These are phyloP conservation scores for Amborella trichopoda DNA, from an alignment of 164 flowering plant species.

Conservation along the genomic window DNA sequence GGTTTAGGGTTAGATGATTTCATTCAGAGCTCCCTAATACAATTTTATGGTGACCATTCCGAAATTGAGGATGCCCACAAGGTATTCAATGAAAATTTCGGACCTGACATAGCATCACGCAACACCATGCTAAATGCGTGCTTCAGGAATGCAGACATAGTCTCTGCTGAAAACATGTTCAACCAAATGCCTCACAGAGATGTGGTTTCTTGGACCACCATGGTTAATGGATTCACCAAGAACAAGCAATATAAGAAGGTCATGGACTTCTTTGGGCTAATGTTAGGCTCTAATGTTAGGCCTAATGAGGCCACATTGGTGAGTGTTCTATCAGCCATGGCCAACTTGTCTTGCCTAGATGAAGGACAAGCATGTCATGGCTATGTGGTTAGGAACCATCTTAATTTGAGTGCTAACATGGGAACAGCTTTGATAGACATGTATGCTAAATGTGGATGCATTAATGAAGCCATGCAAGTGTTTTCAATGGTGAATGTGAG, in stretches of 20 bases:
- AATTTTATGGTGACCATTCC: neutral
- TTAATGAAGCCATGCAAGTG: neutral
- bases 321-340: conserved; percentile 5
- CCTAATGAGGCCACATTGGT: conserved; percentile 7
- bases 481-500: conserved; percentile 1
- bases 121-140: conserved; percentile 7
- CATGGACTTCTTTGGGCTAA: conserved; percentile 1
- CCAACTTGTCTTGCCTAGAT: conserved; percentile 5
- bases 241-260: conserved; percentile 3
- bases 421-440: conserved; percentile 33
- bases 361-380: conserved; percentile 3
- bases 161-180: neutral
- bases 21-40: conserved; percentile 29
- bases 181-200: conserved; percentile 6
- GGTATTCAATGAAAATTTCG: conserved; percentile 2
- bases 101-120: neutral
- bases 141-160: neutral
- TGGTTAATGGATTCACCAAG: conserved; percentile 5
- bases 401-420: conserved; percentile 2
- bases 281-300: neutral
- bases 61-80: neutral
- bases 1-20: conserved; percentile 1
- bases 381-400: conserved; percentile 2
- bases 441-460: conserved; percentile 47
- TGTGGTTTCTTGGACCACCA: conserved; percentile 3